A percentile compares a stretch with the other conserved stretches of the same genome.
phyloP scores from a whole-genome alignment of 805 yeast genomes.

The Lachancea nothofagi region DNA sequence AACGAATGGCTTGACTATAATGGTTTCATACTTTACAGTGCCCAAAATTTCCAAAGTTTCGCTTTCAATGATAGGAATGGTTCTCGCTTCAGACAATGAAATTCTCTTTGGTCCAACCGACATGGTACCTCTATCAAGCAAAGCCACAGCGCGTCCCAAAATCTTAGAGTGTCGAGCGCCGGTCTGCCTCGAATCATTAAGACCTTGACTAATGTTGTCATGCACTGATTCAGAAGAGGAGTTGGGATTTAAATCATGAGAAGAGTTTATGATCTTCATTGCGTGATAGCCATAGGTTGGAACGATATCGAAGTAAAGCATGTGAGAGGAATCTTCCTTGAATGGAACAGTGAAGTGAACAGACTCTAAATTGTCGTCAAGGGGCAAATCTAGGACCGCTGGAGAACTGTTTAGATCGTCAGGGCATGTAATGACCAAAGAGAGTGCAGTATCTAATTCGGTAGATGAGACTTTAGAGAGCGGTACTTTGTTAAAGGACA shows the following conservation, averaged over 20 bases:
- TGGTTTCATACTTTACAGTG: conserved; percentile 64
- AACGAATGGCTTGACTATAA: conserved; percentile 63
- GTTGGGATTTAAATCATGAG: not conserved
- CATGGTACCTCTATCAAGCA: conserved; percentile 55
- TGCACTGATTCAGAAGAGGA: not conserved
- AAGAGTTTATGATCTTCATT: conserved; percentile 3
- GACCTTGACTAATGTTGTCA: too few relatives aligned
- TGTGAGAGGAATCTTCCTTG: conserved; percentile 45
- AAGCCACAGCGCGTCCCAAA: conserved; percentile 79
- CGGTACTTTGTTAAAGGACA: conserved; percentile 70
- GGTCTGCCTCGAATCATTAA: not conserved
- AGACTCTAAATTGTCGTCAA: conserved; percentile 71
- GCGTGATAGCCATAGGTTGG: conserved; percentile 68
- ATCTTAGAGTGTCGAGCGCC: not conserved
- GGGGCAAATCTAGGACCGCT: conserved; percentile 67
- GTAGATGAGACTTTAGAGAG: conserved; percentile 70
- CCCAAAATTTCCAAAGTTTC: conserved; percentile 74
- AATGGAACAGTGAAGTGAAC: conserved; percentile 60
- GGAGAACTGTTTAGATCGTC: conserved; percentile 46
- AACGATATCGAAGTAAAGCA: conserved; percentile 75
- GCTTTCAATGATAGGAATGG: conserved; percentile 72
- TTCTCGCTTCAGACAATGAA: conserved; percentile 58
- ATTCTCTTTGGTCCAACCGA: conserved; percentile 63
- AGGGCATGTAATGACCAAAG: conserved; percentile 51
- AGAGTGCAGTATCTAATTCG: conserved; percentile 81